A percentile compares a stretch with the other conserved stretches of the same genome.
These are phyloP conservation scores for Naumovozyma dairenensis DNA, from an alignment of 805 yeast species.

Conservation along the genomic window DNA sequence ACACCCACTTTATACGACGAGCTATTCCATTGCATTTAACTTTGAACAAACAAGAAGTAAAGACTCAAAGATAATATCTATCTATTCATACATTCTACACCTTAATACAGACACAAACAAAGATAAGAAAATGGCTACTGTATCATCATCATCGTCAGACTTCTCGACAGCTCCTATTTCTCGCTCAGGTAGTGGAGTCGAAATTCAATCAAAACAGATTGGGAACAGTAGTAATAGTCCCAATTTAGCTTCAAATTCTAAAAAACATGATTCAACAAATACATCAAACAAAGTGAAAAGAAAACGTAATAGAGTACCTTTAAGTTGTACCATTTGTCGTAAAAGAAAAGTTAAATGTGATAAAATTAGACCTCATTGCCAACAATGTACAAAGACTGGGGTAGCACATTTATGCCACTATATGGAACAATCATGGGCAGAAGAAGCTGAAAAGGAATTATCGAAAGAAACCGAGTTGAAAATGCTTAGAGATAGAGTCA, in stretches of 20 bases:
- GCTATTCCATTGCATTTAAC: too few relatives aligned
- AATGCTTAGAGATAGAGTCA: slow-evolving; percentile 48
- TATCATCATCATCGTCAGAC: neutral
- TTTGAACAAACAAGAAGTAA: too few relatives aligned
- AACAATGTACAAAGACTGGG: slow-evolving; percentile 47
- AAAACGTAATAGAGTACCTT: slow-evolving; percentile 40
- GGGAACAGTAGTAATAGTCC: neutral
- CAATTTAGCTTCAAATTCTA: too few relatives aligned
- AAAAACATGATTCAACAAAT: too few relatives aligned
- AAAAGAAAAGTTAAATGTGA: slow-evolving; percentile 43
- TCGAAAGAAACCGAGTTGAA: slow-evolving; percentile 38
- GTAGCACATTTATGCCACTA: slow-evolving; percentile 49
- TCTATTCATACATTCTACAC: too few relatives aligned
- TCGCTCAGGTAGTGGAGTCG: neutral
- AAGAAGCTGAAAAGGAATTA: slow-evolving; percentile 37
- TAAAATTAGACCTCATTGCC: slow-evolving; percentile 45
- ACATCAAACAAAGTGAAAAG: slow-evolving; percentile 19
- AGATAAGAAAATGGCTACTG: neutral
- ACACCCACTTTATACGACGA: too few relatives aligned
- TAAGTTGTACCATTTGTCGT: slow-evolving; percentile 40
- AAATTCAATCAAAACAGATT: neutral
- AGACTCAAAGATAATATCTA: too few relatives aligned
- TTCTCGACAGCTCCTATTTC: neutral
- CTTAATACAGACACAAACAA: neutral
- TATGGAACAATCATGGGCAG: slow-evolving; percentile 53